phyloP scores from a whole-genome alignment of 805 yeast genomes.

The Wickerhamiella kurtzmanii region DNA sequence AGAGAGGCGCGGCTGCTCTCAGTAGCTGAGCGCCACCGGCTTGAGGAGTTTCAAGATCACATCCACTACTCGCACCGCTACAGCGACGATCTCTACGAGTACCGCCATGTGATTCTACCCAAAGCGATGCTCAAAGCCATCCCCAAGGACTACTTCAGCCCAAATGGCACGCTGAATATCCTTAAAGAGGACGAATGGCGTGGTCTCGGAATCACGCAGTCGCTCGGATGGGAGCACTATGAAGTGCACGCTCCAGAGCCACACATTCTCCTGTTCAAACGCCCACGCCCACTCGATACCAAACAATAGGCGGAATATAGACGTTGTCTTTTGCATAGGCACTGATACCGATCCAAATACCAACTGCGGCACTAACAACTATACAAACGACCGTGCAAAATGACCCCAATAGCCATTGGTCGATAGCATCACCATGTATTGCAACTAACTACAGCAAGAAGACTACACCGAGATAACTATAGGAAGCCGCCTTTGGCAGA shows the following conservation, averaged over 20 bases:
- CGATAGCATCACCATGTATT: too few species aligned
- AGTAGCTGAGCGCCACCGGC: conserved; percentile 71
- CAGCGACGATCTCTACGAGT: conserved; percentile 83
- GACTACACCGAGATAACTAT: conserved; percentile 10
- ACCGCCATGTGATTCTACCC: conserved; percentile 94
- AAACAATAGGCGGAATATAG: neutral
- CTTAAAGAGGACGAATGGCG: conserved; percentile 96
- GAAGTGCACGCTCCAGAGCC: conserved; percentile 99
- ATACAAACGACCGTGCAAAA: too few species aligned
- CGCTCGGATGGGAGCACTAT: conserved; percentile 95
- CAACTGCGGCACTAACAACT: conserved; percentile 9
- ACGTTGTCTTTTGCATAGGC: neutral
- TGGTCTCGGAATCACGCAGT: conserved; percentile 93
- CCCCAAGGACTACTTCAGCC: conserved; percentile 86
- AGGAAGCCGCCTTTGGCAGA: neutral
- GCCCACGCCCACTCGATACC: conserved; percentile 14
- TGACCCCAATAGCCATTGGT: too few species aligned
- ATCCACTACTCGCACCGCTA: conserved; percentile 87
- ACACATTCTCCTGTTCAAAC: conserved; percentile 75
- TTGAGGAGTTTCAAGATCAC: conserved; percentile 81
- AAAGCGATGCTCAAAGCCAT: conserved; percentile 88
- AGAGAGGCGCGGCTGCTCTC: conserved; percentile 46
- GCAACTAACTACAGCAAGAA: too few species aligned
- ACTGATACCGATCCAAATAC: neutral
- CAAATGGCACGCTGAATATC: conserved; percentile 85